phyloP scores from a whole-genome alignment of 176 grass and related monocot genomes.

The Musa beccarii region DNA sequence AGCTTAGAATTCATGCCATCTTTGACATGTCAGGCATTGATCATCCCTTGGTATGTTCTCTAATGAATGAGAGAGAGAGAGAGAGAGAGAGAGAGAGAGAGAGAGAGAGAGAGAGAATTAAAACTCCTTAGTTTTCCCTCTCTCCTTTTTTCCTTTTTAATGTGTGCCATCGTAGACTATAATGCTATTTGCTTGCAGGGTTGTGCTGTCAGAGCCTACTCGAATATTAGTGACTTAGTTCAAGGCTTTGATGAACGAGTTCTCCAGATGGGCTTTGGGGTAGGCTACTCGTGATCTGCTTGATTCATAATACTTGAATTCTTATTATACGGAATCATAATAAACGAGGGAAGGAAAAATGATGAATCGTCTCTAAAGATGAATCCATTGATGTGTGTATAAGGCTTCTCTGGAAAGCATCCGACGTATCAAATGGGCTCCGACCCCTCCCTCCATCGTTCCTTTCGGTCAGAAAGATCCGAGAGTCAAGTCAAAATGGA shows the following conservation, averaged over 20 bases:
- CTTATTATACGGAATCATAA: not conserved
- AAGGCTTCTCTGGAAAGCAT: constrained; percentile 37
- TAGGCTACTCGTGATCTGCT: constrained; percentile 17
- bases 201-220: constrained; percentile 45
- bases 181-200: constrained; percentile 29
- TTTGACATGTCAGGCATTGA: constrained; percentile 41
- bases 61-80: not conserved
- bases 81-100: not conserved
- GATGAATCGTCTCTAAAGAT: too few relatives aligned
- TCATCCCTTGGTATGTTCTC: constrained; percentile 26
- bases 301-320: not conserved
- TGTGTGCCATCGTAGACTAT: too few relatives aligned
- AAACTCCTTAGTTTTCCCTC: not conserved
- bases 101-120: not conserved
- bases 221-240: constrained; percentile 48
- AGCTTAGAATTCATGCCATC: constrained; percentile 61
- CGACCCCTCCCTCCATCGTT: constrained; percentile 32
- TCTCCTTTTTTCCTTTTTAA: not conserved
- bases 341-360: not conserved
- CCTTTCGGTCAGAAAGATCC: constrained; percentile 17
- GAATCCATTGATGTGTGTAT: not conserved
- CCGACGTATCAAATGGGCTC: constrained; percentile 24
- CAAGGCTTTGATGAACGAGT: constrained; percentile 54
- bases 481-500: constrained; percentile 29
- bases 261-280: constrained; percentile 58